Conservation (phyloP, 495 filamentous ascomycete genomes). For the Ramalina intermedia region DNA sequence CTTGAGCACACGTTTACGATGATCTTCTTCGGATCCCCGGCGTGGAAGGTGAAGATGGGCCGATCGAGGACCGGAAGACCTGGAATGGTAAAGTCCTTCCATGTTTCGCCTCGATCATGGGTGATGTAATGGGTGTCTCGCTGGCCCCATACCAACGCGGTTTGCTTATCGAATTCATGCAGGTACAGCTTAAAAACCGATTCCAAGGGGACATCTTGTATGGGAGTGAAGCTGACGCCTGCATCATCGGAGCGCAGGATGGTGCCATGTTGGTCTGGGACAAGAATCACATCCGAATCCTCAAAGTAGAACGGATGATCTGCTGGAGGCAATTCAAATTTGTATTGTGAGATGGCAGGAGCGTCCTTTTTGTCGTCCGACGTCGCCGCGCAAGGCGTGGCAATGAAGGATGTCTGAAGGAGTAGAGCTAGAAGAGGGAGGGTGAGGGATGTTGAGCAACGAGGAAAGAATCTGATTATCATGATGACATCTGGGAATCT, state of each 20-base stretch:
- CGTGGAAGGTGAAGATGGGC: constrained; percentile 57
- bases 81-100: constrained; percentile 54
- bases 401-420: neutral
- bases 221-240: constrained; percentile 54
- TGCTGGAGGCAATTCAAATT: constrained; percentile 48
- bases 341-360: constrained; percentile 35
- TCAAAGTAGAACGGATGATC: constrained; percentile 61
- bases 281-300: constrained; percentile 62
- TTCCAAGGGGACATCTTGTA: constrained; percentile 49
- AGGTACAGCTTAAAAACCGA: constrained; percentile 43
- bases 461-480: neutral
- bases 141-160: constrained; percentile 61
- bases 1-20: constrained; percentile 59
- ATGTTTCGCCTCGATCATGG: constrained; percentile 60
- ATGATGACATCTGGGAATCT: neutral
- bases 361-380: constrained; percentile 28
- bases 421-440: constrained; percentile 1
- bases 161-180: constrained; percentile 63
- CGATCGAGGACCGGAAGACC: constrained; percentile 29
- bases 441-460: neutral
- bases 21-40: constrained; percentile 62
- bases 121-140: constrained; percentile 65
- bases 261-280: constrained; percentile 40
- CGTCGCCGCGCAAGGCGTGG: constrained; percentile 10
- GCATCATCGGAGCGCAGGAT: constrained; percentile 64